Evolutionary conservation across 768 basidiomycete species (phyloP).

Genomic region (Lactarius hatsudake): DNA sequence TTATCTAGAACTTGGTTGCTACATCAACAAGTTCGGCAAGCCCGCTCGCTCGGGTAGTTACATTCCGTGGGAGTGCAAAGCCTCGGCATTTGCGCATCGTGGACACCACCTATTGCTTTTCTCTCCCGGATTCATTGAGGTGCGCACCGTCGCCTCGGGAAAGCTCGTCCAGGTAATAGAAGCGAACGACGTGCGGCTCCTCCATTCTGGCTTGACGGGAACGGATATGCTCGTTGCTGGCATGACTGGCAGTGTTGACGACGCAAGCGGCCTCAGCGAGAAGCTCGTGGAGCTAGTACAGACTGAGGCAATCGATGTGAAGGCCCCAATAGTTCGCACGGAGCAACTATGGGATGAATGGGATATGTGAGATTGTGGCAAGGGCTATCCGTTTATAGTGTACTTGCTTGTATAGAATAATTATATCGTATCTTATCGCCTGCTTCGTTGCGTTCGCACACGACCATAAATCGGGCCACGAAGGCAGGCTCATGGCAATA

Average conservation of each 20-base stretch:
- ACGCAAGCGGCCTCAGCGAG: constrained; percentile 56
- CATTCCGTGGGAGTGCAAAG: constrained; percentile 78
- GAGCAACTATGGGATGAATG: constrained; percentile 28
- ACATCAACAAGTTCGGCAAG: constrained; percentile 65
- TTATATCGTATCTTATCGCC: neutral
- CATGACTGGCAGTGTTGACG: constrained; percentile 59
- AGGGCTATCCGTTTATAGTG: neutral
- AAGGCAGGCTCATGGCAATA: neutral
- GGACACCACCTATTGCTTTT: constrained; percentile 67
- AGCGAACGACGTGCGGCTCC: constrained; percentile 62
- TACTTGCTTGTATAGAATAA: neutral
- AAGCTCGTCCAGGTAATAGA: constrained; percentile 82
- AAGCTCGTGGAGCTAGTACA: constrained; percentile 66
- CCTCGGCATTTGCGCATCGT: constrained; percentile 57
- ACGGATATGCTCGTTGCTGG: constrained; percentile 57
- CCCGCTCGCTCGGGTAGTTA: constrained; percentile 60
- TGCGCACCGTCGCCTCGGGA: constrained; percentile 62
- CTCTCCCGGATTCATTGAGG: constrained; percentile 71
- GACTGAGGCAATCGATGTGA: constrained; percentile 53
- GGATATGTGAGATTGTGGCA: constrained; percentile 17
- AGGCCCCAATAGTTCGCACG: constrained; percentile 14
- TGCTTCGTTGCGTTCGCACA: neutral
- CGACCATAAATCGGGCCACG: neutral
- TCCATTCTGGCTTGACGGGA: constrained; percentile 46
- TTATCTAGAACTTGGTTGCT: constrained; percentile 67